Evolutionary conservation across 805 yeast species (phyloP).

Genomic region (Wickerhamiella shivajii): DNA sequence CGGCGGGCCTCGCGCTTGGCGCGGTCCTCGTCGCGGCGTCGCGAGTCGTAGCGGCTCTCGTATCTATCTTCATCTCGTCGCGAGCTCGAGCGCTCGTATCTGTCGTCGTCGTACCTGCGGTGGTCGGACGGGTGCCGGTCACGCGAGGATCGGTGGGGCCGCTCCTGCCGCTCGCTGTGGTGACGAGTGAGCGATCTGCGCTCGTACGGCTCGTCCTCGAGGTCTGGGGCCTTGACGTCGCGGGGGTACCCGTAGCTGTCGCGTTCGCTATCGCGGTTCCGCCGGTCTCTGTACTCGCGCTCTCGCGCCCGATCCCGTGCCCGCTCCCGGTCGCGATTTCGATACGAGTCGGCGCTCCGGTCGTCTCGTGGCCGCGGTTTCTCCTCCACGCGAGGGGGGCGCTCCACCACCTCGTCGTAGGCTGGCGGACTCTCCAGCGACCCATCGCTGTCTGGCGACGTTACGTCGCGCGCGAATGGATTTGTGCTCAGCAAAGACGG

Average conservation of each 20-base stretch:
- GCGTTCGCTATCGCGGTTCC: too few species aligned
- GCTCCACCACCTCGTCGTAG: constrained; percentile 5
- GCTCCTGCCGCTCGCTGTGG: neutral
- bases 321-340: too few species aligned
- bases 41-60: constrained; percentile 5
- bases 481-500: neutral
- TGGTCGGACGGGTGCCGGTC: too few species aligned
- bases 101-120: constrained; percentile 12
- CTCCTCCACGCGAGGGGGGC: too few species aligned
- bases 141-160: constrained; percentile 6
- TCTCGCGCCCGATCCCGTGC: too few species aligned
- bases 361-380: too few species aligned
- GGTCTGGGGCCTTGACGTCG: too few species aligned
- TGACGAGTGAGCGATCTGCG: neutral
- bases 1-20: constrained; percentile 16
- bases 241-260: too few species aligned
- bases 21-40: constrained; percentile 16
- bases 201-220: too few species aligned
- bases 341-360: too few species aligned
- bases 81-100: neutral
- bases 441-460: constrained; percentile 3
- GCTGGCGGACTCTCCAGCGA: constrained; percentile 1
- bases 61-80: constrained; percentile 12
- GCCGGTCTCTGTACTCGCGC: too few species aligned
- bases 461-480: neutral